These are phyloP conservation scores for Cucumis melo DNA, from an alignment of 306 rosid genomes.

Conservation along the genomic window DNA sequence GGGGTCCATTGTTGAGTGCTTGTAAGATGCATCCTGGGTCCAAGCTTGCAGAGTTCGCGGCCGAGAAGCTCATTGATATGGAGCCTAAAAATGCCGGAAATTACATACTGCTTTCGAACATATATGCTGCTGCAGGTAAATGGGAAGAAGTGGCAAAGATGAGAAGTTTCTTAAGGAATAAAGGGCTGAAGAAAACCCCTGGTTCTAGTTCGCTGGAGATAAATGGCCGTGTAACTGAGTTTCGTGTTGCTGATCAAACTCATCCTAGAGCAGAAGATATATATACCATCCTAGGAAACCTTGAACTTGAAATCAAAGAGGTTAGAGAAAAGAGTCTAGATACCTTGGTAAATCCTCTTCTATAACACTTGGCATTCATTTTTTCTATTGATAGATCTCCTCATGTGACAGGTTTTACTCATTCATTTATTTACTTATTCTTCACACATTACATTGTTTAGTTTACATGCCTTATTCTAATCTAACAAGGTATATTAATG, in stretches of 20 bases:
- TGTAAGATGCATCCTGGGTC: conserved; percentile 50
- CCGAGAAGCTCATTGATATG: conserved; percentile 51
- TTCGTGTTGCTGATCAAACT: conserved; percentile 59
- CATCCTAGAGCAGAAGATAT: conserved; percentile 50
- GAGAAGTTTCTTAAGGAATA: conserved; percentile 54
- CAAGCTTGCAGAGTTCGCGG: conserved; percentile 49
- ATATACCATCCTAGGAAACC: conserved; percentile 24
- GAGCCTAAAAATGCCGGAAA: conserved; percentile 75
- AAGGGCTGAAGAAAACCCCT: conserved; percentile 54
- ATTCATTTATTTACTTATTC: not conserved
- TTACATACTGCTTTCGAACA: conserved; percentile 58
- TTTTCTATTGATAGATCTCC: not conserved
- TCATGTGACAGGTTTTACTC: not conserved
- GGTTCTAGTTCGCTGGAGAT: conserved; percentile 71
- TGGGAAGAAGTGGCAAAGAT: conserved; percentile 63
- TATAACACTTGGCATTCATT: not conserved
- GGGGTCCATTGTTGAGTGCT: conserved; percentile 69
- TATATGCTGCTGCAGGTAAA: conserved; percentile 71
- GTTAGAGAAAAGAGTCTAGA: conserved; percentile 11
- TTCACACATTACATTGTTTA: not conserved
- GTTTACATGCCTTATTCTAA: not conserved
- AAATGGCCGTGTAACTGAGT: conserved; percentile 45
- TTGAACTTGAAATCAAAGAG: conserved; percentile 42
- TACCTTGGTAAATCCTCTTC: not conserved
- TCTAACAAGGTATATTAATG: too few species aligned